These are phyloP conservation scores for Xylaria telfairii DNA, from an alignment of 495 filamentous ascomycete genomes.

Conservation along the genomic window DNA sequence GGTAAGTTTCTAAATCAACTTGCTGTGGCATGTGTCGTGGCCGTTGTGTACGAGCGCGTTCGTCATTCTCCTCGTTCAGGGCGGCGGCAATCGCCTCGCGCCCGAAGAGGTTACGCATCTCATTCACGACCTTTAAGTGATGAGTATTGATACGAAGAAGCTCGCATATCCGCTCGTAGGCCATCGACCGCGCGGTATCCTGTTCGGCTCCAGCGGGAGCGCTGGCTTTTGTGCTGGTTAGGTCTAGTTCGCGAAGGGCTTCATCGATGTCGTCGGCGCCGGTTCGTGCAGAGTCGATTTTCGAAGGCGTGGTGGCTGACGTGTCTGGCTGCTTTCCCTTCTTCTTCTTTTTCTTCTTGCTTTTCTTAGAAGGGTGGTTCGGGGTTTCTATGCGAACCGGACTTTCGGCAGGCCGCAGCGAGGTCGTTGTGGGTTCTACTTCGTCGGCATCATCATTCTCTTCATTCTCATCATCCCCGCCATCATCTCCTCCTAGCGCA, in stretches of 20 bases:
- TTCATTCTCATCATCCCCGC: conserved; percentile 47
- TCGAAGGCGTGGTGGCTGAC: background rate
- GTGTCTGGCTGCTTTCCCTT: conserved; percentile 47
- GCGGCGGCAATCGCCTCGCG: conserved; percentile 73
- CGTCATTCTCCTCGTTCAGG: conserved; percentile 58
- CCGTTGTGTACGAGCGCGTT: conserved; percentile 48
- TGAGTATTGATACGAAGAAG: conserved; percentile 77
- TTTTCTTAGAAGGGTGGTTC: conserved; percentile 60
- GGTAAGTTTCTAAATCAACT: conserved; percentile 72
- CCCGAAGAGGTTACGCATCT: conserved; percentile 94
- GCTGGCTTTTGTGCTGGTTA: conserved; percentile 35
- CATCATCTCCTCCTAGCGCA: conserved; percentile 44
- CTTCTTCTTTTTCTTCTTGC: conserved; percentile 69
- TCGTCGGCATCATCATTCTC: conserved; percentile 38
- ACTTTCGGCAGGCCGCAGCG: conserved; percentile 42
- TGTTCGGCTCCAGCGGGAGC: conserved; percentile 21
- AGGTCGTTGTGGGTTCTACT: conserved; percentile 43
- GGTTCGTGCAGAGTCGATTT: conserved; percentile 36
- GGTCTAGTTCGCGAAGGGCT: conserved; percentile 70
- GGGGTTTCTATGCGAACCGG: conserved; percentile 42
- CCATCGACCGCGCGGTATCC: conserved; percentile 26
- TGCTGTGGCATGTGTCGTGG: conserved; percentile 60
- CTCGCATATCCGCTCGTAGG: conserved; percentile 51
- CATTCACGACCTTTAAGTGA: conserved; percentile 83
- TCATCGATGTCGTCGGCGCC: conserved; percentile 81